Conservation (phyloP, 164 flowering plant species). For the Aristolochia contorta region DNA sequence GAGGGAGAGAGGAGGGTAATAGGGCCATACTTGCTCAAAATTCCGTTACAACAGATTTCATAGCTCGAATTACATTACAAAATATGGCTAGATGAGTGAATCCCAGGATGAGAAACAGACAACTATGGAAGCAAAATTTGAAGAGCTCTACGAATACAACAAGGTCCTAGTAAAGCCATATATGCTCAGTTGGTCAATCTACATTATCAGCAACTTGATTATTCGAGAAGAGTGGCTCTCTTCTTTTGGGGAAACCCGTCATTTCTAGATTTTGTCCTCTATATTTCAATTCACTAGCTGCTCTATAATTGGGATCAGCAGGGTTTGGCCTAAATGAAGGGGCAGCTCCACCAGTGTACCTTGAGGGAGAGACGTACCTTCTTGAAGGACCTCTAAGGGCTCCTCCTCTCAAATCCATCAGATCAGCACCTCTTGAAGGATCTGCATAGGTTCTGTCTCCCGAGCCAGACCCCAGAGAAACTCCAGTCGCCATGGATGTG, state of each 20-base stretch:
- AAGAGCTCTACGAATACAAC: conserved; percentile 6
- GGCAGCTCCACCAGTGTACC: conserved; percentile 51
- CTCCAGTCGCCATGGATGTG: conserved; percentile 34
- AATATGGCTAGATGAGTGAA: too few relatives aligned
- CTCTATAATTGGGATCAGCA: conserved; percentile 49
- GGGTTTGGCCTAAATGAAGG: conserved; percentile 51
- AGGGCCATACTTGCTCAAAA: too few relatives aligned
- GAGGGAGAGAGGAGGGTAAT: too few relatives aligned
- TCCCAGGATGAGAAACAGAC: too few relatives aligned
- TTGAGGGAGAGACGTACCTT: conserved; percentile 67
- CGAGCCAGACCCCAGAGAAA: conserved; percentile 40
- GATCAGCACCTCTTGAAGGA: conserved; percentile 47
- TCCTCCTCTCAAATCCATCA: conserved; percentile 55
- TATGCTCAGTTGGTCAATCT: conserved; percentile 17
- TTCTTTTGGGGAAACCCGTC: conserved; percentile 50
- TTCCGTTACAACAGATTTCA: too few relatives aligned
- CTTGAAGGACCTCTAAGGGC: conserved; percentile 55
- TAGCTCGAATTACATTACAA: too few relatives aligned
- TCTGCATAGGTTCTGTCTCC: conserved; percentile 55
- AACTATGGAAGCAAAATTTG: conserved; percentile 3
- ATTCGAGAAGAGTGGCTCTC: conserved; percentile 49
- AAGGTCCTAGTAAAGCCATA: not conserved
- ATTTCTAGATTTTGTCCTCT: conserved; percentile 60
- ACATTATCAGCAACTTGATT: conserved; percentile 49
- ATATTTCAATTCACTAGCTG: conserved; percentile 55